Conservation (phyloP, 805 yeast species). For the Saccharomycopsis fodiens region DNA sequence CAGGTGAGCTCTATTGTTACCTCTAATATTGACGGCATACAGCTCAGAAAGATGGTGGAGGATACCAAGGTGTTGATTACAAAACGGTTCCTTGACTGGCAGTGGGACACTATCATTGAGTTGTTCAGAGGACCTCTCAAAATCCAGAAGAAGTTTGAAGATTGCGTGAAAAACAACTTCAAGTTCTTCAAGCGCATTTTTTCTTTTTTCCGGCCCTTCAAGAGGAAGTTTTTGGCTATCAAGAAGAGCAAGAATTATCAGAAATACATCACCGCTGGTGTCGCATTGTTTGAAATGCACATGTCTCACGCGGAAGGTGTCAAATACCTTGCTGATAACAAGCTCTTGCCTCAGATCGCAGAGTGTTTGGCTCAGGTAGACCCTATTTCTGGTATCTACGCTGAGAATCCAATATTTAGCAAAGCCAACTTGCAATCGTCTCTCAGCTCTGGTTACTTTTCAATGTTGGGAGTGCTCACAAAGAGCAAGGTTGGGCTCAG, state of each 20-base stretch:
- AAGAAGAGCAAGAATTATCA: constrained; percentile 43
- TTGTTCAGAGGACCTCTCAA: constrained; percentile 80
- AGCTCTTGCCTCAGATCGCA: constrained; percentile 79
- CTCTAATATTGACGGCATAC: constrained; percentile 47
- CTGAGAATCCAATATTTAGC: constrained; percentile 70
- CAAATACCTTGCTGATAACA: constrained; percentile 58
- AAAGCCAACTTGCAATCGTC: constrained; percentile 52
- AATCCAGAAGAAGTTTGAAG: constrained; percentile 68
- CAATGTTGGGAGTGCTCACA: constrained; percentile 68
- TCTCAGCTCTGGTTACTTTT: constrained; percentile 67
- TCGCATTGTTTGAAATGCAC: constrained; percentile 61
- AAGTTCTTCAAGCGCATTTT: constrained; percentile 78
- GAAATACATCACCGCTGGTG: constrained; percentile 63
- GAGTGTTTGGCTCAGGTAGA: constrained; percentile 84
- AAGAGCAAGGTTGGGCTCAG: constrained; percentile 52
- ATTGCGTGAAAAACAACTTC: constrained; percentile 57
- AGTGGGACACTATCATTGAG: constrained; percentile 68
- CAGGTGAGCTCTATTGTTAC: constrained; percentile 20
- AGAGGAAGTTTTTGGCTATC: constrained; percentile 62
- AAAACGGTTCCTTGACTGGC: constrained; percentile 79
- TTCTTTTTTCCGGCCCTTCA: constrained; percentile 88
- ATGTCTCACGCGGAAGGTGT: constrained; percentile 59
- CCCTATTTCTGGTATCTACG: constrained; percentile 65
- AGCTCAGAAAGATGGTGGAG: constrained; percentile 55
- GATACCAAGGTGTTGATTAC: constrained; percentile 69